Evolutionary conservation across 257 asterid species (phyloP).

Genomic region (Thymus quinquecostatus): DNA sequence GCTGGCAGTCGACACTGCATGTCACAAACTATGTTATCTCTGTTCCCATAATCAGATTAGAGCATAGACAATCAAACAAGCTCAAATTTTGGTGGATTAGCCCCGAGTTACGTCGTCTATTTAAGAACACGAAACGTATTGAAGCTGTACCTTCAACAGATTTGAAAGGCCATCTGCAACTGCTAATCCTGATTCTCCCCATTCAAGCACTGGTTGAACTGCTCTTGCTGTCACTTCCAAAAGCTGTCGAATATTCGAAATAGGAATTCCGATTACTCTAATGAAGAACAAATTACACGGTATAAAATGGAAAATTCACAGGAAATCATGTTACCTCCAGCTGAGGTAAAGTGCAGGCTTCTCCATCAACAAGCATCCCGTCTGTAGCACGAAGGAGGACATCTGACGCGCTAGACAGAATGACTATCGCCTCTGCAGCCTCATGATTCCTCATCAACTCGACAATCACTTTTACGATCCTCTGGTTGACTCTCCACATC

Average conservation of each 20-base stretch:
- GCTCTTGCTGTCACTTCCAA: constrained; percentile 97
- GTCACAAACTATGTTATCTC: constrained; percentile 20
- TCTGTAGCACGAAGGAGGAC: constrained; percentile 98
- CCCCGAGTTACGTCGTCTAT: neutral
- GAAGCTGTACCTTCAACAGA: constrained; percentile 71
- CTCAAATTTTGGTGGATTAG: neutral
- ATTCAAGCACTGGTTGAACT: constrained; percentile 80
- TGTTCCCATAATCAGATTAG: constrained; percentile 1
- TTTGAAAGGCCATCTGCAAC: constrained; percentile 93
- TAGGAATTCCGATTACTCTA: neutral
- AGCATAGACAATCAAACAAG: neutral
- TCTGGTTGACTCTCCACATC: constrained; percentile 93
- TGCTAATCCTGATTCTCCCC: constrained; percentile 94
- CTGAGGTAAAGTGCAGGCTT: constrained; percentile 99
- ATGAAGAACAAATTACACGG: neutral
- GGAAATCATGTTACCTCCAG: constrained; percentile 65
- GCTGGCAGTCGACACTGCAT: constrained; percentile 95
- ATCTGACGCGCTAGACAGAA: constrained; percentile 87
- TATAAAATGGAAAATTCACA: neutral
- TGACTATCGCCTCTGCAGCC: constrained; percentile 81
- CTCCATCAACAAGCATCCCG: constrained; percentile 99
- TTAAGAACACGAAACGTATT: neutral
- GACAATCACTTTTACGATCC: constrained; percentile 87
- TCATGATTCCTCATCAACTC: constrained; percentile 96
- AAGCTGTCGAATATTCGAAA: constrained; percentile 50